Base-by-base conservation (phyloP, 768 basidiomycete genomes). In the Amanita rubescens region DNA sequence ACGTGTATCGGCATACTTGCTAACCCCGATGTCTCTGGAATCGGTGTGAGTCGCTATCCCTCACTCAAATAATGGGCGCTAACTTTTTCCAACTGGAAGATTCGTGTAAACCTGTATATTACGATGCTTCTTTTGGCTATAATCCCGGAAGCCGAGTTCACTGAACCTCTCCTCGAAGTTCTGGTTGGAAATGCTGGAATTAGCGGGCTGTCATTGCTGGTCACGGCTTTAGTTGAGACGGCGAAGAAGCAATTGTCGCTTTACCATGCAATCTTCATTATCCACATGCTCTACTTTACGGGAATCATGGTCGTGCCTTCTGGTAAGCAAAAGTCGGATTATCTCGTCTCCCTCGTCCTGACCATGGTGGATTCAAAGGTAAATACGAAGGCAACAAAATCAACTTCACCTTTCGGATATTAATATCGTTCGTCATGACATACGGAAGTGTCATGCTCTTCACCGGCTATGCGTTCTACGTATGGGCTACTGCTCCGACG, bases 231-330 rank as follows among this genome's bases (percentile, higher is more conserved):
- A 12, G 43, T 54, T n/a, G 48, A 53, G 37, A 58, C 58, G 27
- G 47, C 42, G 14, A 19, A 58, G 41, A 27, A 54, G 7, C 24
- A 54, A 15, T 48, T 58, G 15, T 53, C 58, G 46, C 52, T 58
- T 11, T 58, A 58, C 20, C 58, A 58, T 47, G 55, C 58, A 3
- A 58, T 58, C 15, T 58, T 58, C 43, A 54, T 58, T 25, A 49
- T 58, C 38, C 58, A 58, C 39, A 51, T 56, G 39, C 37, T 58
- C 14, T 56, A 49, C 43, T 58, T 58, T 47, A 42, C 55, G 12
- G 58, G 58, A 7, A 45, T 58, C 17, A 48, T 42, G 5, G 43
- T 56, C 3, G 45, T 46, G 12, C 58, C 58, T 15, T 43, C 46
- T 15, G 58, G 58, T 54, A 17, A 14, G 55, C 24, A n/a, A 27